Evolutionary conservation across 1,284 basidiomycete genomes (phyloP), one percentile per base, ranked within the genome.

Genomic region (Macrocybe sp.): DNA sequence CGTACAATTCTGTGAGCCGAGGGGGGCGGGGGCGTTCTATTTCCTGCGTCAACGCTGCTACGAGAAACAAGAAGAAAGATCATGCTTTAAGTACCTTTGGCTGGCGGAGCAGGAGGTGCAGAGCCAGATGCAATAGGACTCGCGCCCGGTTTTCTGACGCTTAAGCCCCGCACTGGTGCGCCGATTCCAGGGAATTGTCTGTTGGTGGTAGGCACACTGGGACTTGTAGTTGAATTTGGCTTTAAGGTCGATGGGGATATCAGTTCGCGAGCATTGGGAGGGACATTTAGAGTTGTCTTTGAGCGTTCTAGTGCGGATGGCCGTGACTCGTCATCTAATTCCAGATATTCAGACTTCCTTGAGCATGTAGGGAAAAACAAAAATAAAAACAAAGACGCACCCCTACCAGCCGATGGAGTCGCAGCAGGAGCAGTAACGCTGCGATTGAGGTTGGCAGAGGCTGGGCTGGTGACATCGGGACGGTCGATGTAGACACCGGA

Each of bases 1-100:
- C 85, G 59, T 89, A 90, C 58, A 91, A 81, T 52, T 90, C 84
- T 1, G 84, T 83, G 39, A 83, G 62, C 51, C 67, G 76, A 54
- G 55, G 62, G n/a, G 61, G 64, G 44, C 52, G 45, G n/a, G 61
- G 64, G 44, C 52, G 45, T 36, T 49, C 51, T 49, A 6, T 37
- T 37, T 11, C 14, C 11, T 11, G 11, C 5, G 11, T 37, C 11
- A 14, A 37, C 11, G 14, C 12, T 41, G 22, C 28, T 41, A 44
- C 16, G 28, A 30, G 16, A 28, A 32, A 11, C 37, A 6, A 28
- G 34, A 41, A 41, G 33, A 41, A 44, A 36, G 7, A 22, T 28
- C 37, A 54, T 53, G 22, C 22, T 22, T 22, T 3, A 22, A 22
- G 22, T 6, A 68, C 69, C 64, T 69, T 73, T 67, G 40, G 57